Evolutionary conservation across 169 alveolate genomes (phyloP), one percentile per base, ranked within the genome.

Genomic region (Toxoplasma gondii): DNA sequence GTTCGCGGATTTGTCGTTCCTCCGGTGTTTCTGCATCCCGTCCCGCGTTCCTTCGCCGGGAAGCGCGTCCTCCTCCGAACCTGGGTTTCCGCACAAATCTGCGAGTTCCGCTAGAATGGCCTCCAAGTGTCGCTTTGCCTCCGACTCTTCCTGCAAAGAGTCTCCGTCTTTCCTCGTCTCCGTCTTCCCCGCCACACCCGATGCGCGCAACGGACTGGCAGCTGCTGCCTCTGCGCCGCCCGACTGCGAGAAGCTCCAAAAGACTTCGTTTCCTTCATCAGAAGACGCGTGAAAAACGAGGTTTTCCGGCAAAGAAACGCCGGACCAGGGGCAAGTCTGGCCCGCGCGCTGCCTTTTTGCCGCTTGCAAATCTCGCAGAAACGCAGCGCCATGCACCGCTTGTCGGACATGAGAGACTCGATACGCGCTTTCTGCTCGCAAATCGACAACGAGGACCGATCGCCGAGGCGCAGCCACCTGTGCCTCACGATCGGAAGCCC

Each of bases 381-480:
- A 31, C n/a, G 45, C 86, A n/a, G 22, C 45, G 9, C 39, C 86
- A 17, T 38, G 86, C 5, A 78, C 39, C 12, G 86, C 86, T 38
- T n/a, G 86, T 2, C 86, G 39, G 29, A 78, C 45, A 45, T 78
- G 86, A 19, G 29, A 16, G 45, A 16, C 86, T 1, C 86, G 86
- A n/a, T 36, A 78, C 45, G 22, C 2, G n/a, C 7, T 45, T n/a
- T 78, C 86, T 1, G 12, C 43, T 78, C 86, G 39, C 86, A 78
- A 38, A 78, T 78, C 83, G 39, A 70, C 86, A n/a, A 78, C 49
- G 86, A n/a, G 29, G 27, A 78, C 44, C 1, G 49, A 45, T 31
- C 36, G 0, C n/a, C 58, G 54, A 91, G 19, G 45, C 93, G 88
- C 34, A 49, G 41, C 84, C 93, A n/a, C 86, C 92, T 34, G 84